Evolutionary conservation across 2,329 filamentous ascomycete species (phyloP).

Genomic region (Coniochaeta prunicola): DNA sequence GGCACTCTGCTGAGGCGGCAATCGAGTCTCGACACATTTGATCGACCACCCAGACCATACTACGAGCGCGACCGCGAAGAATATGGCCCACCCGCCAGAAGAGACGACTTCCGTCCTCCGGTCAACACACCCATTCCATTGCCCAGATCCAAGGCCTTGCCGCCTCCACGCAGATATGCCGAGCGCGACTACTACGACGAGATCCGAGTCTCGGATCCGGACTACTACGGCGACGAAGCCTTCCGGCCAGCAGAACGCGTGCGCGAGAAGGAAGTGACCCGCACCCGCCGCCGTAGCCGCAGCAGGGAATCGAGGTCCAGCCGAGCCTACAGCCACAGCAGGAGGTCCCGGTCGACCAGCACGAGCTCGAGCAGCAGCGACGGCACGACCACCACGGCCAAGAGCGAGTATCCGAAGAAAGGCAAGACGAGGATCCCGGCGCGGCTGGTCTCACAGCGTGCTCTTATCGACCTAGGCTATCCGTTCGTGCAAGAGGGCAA

Average conservation of each 20-base stretch:
- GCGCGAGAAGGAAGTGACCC: conserved; percentile 54
- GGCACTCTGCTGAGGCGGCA: conserved; percentile 64
- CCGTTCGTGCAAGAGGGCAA: conserved; percentile 83
- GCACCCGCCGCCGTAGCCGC: conserved; percentile 34
- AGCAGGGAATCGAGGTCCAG: conserved; percentile 29
- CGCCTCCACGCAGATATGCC: conserved; percentile 49
- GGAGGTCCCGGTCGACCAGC: conserved; percentile 35
- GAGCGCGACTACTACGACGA: conserved; percentile 57
- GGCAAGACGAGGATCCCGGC: conserved; percentile 86
- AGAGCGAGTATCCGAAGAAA: conserved; percentile 65
- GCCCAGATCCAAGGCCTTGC: conserved; percentile 54
- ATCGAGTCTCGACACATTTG: conserved; percentile 85
- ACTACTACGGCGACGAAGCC: conserved; percentile 65
- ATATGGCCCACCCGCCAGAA: conserved; percentile 50
- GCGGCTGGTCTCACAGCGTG: conserved; percentile 70
- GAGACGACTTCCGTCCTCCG: conserved; percentile 37
- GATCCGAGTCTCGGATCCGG: conserved; percentile 59
- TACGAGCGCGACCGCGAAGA: conserved; percentile 46
- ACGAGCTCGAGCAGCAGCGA: conserved; percentile 32
- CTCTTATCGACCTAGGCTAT: conserved; percentile 78
- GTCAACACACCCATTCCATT: conserved; percentile 59
- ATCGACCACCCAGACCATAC: conserved; percentile 57
- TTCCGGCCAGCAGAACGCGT: conserved; percentile 52
- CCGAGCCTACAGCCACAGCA: conserved; percentile 28
- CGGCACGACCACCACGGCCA: conserved; percentile 41